Evolutionary conservation across 768 basidiomycete genomes (phyloP).

Genomic region (Hebeloma cylindrosporum): DNA sequence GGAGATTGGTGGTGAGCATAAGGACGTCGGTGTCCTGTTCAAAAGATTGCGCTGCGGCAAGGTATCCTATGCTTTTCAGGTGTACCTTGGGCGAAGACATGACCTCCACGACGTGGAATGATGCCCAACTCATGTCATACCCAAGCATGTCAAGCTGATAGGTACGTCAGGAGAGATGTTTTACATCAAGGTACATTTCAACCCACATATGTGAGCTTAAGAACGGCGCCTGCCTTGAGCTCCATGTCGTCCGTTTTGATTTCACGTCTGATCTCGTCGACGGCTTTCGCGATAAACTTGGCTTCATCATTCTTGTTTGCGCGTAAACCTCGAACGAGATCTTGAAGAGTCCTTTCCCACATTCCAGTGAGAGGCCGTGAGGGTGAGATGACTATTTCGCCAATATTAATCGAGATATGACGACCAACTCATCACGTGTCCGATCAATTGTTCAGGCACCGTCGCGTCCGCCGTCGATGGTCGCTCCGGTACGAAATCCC

Average conservation of each 20-base stretch:
- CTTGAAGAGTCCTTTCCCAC: constrained; percentile 97
- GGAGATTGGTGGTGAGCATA: constrained; percentile 92
- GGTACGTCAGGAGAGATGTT: not conserved
- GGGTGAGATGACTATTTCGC: not conserved
- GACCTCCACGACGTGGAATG: constrained; percentile 96
- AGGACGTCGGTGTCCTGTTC: constrained; percentile 93
- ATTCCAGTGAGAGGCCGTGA: constrained; percentile 39
- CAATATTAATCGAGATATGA: too few relatives aligned
- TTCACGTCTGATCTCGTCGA: constrained; percentile 93
- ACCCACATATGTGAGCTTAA: constrained; percentile 96
- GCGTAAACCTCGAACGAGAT: constrained; percentile 92
- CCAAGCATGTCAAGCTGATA: constrained; percentile 96
- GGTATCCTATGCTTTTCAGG: constrained; percentile 93
- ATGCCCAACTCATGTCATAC: constrained; percentile 93
- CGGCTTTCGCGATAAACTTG: constrained; percentile 88
- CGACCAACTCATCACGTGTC: too few relatives aligned
- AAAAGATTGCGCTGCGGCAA: constrained; percentile 91
- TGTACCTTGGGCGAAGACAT: constrained; percentile 94
- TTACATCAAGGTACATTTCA: constrained; percentile 3
- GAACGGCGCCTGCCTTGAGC: constrained; percentile 89
- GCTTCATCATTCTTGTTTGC: constrained; percentile 94
- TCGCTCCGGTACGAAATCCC: too few relatives aligned
- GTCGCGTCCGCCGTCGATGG: too few relatives aligned
- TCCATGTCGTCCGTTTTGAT: constrained; percentile 95
- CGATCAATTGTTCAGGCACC: too few relatives aligned